Base-by-base conservation (phyloP, 352 stramenopile species). In the Phytophthora agathidicida region DNA sequence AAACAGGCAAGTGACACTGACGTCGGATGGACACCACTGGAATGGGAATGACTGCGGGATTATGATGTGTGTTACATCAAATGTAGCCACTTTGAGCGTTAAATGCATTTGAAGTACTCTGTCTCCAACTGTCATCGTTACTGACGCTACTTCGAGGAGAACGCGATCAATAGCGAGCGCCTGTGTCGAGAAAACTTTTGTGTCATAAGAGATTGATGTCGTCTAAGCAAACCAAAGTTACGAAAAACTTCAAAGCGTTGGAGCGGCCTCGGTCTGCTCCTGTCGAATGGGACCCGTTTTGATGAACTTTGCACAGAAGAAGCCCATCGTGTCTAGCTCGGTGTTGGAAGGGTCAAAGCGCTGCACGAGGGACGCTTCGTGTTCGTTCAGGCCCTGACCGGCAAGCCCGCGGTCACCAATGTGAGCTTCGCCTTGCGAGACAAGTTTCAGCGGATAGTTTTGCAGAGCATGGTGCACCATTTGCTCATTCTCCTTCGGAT, bases 281-380 rank as follows among this genome's bases (percentile, higher is more conserved):
- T 59, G 48, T 30, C 64, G 71, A 22, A 89, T 77, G 5, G 81
- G 84, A 6, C 66, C 62, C 7, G 83, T 91, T 52, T 98, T 98
- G 24, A 80, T 68, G 56, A 98, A 97, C 60, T 97, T 96, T 53
- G 91, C 91, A 50, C 95, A 87, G 61, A 98, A 98, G 74, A 98
- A 98, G 49, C 93, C 93, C 82, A 98, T 98, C 9, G 89, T 96
- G 57, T 98, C 91, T 1, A 89, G 63, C 36, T 75, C 47, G 2
- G 60, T 24, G 48, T 96, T 83, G 8, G 77, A 77, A 9, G 91
- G 88, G 58, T 98, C 92, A 55, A 98, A 98, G 31, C 91, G 83
- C 62, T 94, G 75, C 3, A 97, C 88, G 7, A 90, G 78, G 0
- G 75, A 53, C 3, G 83, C 72, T 72, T 98, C 71, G 4, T 88